Evolutionary conservation across 2,329 filamentous ascomycete species (phyloP).

Genomic region (Cytospora leucostoma): DNA sequence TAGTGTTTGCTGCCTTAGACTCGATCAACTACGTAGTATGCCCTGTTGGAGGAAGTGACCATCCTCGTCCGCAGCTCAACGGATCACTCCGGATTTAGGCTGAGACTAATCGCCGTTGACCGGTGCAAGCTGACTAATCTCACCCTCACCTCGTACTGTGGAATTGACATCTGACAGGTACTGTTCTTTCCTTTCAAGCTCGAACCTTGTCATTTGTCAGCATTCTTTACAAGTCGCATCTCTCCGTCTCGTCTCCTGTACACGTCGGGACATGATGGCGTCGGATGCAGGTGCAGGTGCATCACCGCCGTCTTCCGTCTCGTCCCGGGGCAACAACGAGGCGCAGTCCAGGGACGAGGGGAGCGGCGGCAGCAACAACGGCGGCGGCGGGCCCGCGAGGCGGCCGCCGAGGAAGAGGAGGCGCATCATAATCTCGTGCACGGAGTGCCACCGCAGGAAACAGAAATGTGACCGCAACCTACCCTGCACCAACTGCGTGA

Average conservation of each 20-base stretch:
- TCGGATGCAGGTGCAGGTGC: slow-evolving; percentile 8
- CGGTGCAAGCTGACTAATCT: background rate
- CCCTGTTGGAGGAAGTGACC: background rate
- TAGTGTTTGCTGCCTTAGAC: background rate
- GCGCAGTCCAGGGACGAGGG: slow-evolving; percentile 3
- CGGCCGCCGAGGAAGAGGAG: slow-evolving; percentile 57
- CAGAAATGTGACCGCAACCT: slow-evolving; percentile 64
- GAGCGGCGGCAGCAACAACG: background rate
- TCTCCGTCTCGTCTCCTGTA: background rate
- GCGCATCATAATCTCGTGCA: slow-evolving; percentile 63
- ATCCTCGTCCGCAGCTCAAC: background rate
- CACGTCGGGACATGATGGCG: slow-evolving; percentile 5
- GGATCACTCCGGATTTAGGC: slow-evolving; percentile 8
- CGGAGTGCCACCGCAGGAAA: slow-evolving; percentile 65
- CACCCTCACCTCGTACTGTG: background rate
- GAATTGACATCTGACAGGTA: background rate
- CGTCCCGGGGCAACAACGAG: slow-evolving; percentile 14
- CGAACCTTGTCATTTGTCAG: background rate
- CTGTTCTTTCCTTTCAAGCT: background rate
- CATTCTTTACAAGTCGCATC: background rate
- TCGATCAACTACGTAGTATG: background rate
- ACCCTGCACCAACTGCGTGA: slow-evolving; percentile 61
- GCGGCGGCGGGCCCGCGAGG: slow-evolving; percentile 29
- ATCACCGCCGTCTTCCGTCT: slow-evolving; percentile 19
- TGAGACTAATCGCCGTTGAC: background rate